A percentile compares a stretch with the other conserved stretches of the same genome.
Conservation (phyloP, 2,329 filamentous ascomycete species). For the Ceratocystis cubensis region DNA sequence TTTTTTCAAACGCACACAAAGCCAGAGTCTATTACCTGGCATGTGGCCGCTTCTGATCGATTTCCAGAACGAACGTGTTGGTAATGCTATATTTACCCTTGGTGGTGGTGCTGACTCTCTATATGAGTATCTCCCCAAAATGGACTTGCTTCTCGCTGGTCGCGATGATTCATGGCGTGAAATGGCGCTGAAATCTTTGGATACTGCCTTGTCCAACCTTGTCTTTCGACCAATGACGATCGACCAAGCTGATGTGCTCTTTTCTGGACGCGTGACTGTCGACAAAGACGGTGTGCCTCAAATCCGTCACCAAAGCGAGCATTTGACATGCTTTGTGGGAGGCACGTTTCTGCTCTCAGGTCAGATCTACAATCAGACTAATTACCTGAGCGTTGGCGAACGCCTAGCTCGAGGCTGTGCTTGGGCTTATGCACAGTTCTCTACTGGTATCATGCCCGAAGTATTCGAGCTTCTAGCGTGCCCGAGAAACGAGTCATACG, state of each 20-base stretch:
- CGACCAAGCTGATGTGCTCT: constrained; percentile 48
- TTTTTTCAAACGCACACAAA: constrained; percentile 55
- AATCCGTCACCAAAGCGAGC: constrained; percentile 28
- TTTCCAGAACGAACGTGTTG: constrained; percentile 26
- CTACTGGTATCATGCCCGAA: constrained; percentile 50
- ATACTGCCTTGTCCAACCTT: constrained; percentile 47
- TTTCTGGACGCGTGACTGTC: constrained; percentile 35
- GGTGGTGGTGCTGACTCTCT: constrained; percentile 44
- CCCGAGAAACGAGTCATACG: constrained; percentile 26
- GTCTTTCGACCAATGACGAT: constrained; percentile 59
- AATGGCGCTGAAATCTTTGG: constrained; percentile 51
- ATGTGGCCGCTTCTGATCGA: constrained; percentile 61
- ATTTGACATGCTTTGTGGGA: constrained; percentile 53
- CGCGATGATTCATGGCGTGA: constrained; percentile 45
- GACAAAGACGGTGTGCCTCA: neutral
- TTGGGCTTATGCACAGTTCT: constrained; percentile 46
- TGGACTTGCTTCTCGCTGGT: constrained; percentile 54
- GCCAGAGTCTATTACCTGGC: constrained; percentile 56
- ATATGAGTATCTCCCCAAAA: constrained; percentile 50
- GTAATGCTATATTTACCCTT: constrained; percentile 36
- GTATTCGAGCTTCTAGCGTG: constrained; percentile 38
- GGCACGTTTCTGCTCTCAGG: constrained; percentile 54
- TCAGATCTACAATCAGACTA: constrained; percentile 37
- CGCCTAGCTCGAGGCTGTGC: constrained; percentile 51
- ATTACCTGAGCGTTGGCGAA: constrained; percentile 46